Conservation (phyloP, 2,329 filamentous ascomycete genomes). For the Aspergillus ruber region DNA sequence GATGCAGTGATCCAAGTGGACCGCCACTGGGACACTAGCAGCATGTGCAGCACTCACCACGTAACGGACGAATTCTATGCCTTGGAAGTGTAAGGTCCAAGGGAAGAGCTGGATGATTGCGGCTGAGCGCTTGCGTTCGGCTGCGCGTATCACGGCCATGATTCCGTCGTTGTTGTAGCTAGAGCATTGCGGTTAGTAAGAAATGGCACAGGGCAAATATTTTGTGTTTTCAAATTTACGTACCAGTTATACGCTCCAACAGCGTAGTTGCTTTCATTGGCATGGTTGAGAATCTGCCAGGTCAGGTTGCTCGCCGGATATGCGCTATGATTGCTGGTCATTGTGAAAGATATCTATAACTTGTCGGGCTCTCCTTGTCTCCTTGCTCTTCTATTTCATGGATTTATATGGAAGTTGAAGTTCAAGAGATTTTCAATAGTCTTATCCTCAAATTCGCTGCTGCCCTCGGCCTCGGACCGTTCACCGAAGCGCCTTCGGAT, state of each 20-base stretch:
- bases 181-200: no score
- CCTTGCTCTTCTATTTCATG: no score
- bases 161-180: slow-evolving; percentile 64
- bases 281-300: slow-evolving; percentile 46
- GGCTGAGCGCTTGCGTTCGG: slow-evolving; percentile 57
- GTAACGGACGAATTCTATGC: slow-evolving; percentile 44
- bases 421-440: no score
- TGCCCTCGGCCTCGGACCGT: no score
- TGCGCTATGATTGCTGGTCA: neutral
- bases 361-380: no score
- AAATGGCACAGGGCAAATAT: no score
- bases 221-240: slow-evolving; percentile 47
- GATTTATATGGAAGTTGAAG: no score
- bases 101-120: slow-evolving; percentile 65
- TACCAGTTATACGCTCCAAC: slow-evolving; percentile 38
- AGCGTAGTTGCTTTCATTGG: slow-evolving; percentile 47
- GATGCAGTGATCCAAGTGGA: slow-evolving; percentile 60
- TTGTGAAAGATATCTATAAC: no score
- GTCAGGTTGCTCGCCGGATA: slow-evolving; percentile 2
- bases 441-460: no score
- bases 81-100: slow-evolving; percentile 61
- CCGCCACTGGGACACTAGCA: slow-evolving; percentile 51
- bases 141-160: slow-evolving; percentile 58
- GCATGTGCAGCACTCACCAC: slow-evolving; percentile 47
- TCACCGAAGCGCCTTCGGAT: no score